A percentile compares a stretch with the other conserved stretches of the same genome.
phyloP scores from a whole-genome alignment of 208 protist genomes.

The Trypanosoma melophagium region DNA sequence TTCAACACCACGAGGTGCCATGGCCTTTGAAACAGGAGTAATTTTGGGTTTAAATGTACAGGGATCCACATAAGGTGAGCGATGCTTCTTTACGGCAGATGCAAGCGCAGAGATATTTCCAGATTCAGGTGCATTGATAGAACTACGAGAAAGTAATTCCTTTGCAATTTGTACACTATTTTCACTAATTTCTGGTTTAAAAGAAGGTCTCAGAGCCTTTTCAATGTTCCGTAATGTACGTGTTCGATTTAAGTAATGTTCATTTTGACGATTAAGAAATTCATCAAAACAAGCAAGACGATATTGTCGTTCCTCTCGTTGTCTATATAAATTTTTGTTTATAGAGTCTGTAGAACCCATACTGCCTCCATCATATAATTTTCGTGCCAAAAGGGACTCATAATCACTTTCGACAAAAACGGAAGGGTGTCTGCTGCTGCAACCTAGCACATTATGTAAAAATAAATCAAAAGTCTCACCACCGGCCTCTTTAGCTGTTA shows the following conservation, averaged over 20 bases:
- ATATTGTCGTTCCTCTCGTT: slow-evolving; percentile 21
- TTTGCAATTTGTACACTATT: slow-evolving; percentile 55
- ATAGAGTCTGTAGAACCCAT: not conserved
- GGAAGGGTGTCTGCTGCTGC: slow-evolving; percentile 24
- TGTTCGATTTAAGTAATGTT: slow-evolving; percentile 45
- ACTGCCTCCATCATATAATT: slow-evolving; percentile 18
- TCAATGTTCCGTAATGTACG: slow-evolving; percentile 48
- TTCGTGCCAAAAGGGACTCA: slow-evolving; percentile 55
- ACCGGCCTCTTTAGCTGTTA: slow-evolving; percentile 16
- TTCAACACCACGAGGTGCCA: slow-evolving; percentile 20
- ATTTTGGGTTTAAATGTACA: slow-evolving; percentile 77
- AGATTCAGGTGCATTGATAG: not conserved
- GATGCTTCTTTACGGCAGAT: slow-evolving; percentile 57
- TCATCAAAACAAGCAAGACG: slow-evolving; percentile 67
- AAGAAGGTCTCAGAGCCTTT: slow-evolving; percentile 50
- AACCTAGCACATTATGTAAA: slow-evolving; percentile 52
- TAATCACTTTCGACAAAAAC: slow-evolving; percentile 51
- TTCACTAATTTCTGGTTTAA: slow-evolving; percentile 57
- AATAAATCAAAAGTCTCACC: slow-evolving; percentile 49
- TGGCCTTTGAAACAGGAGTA: slow-evolving; percentile 33
- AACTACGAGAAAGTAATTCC: slow-evolving; percentile 42
- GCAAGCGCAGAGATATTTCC: slow-evolving; percentile 31
- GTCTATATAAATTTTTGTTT: not conserved
- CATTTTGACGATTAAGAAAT: slow-evolving; percentile 77
- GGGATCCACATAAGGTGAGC: slow-evolving; percentile 55